These are phyloP conservation scores for Exophiala sp. DNA, from an alignment of 2,329 filamentous ascomycete genomes.

Conservation along the genomic window DNA sequence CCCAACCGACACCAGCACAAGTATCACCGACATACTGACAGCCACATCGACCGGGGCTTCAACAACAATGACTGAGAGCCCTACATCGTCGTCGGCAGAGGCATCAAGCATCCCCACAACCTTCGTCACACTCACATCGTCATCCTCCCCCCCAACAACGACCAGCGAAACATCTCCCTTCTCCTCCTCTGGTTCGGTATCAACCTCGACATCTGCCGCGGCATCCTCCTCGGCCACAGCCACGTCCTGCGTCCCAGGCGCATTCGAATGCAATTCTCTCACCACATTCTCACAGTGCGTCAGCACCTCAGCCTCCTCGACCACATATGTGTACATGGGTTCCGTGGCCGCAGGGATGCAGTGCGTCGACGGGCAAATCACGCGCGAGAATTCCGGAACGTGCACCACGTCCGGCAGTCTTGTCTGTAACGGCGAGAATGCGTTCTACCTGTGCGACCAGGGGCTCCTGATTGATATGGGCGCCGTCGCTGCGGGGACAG, in stretches of 20 bases:
- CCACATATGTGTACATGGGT: conserved; percentile 25
- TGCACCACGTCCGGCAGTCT: conserved; percentile 21
- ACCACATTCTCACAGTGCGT: conserved; percentile 36
- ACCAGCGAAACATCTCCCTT: not conserved
- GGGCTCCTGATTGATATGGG: conserved; percentile 35
- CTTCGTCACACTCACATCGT: not conserved
- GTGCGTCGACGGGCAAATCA: conserved; percentile 23
- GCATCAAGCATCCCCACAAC: not conserved
- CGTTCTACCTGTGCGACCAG: conserved; percentile 25
- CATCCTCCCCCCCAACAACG: conserved; percentile 1
- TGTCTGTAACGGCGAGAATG: conserved; percentile 16
- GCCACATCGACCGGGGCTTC: not conserved
- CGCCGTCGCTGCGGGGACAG: conserved; percentile 35
- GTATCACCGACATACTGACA: not conserved
- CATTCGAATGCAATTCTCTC: conserved; percentile 34
- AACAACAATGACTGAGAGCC: not conserved
- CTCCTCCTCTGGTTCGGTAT: not conserved
- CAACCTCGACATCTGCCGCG: conserved; percentile 5
- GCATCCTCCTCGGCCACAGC: conserved; percentile 8
- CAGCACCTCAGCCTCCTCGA: conserved; percentile 20
- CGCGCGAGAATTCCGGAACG: conserved; percentile 18
- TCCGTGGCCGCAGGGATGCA: conserved; percentile 23
- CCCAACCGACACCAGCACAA: too few species aligned
- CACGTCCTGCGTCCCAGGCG: conserved; percentile 29
- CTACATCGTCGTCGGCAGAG: not conserved